Evolutionary conservation across 2,329 filamentous ascomycete species (phyloP).

Genomic region (Rachicladosporium sp.): DNA sequence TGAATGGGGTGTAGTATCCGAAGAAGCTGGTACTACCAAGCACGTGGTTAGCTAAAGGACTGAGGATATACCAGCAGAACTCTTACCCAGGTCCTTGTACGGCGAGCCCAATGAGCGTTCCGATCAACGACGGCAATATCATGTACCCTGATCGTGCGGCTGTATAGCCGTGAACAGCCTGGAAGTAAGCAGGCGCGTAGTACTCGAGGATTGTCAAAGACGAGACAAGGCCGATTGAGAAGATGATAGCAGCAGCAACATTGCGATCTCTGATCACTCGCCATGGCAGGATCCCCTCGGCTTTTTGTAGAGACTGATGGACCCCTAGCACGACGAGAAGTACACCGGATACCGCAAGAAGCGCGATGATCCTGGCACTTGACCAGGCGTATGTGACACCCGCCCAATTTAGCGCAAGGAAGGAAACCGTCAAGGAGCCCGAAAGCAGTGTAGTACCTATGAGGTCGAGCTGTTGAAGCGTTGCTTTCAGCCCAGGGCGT

Average conservation of each 20-base stretch:
- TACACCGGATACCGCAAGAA: constrained; percentile 32
- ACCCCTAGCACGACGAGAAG: constrained; percentile 28
- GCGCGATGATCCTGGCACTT: constrained; percentile 32
- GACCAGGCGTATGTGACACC: constrained; percentile 34
- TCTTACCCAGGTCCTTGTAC: too few relatives aligned
- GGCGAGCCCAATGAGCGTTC: background rate
- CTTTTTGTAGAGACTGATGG: constrained; percentile 20
- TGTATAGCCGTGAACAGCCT: too few relatives aligned
- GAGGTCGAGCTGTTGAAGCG: constrained; percentile 22
- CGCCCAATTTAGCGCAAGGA: constrained; percentile 37
- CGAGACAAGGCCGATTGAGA: constrained; percentile 5
- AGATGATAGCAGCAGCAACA: constrained; percentile 12
- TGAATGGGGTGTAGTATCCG: too few relatives aligned
- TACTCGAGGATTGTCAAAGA: background rate
- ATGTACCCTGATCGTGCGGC: too few relatives aligned
- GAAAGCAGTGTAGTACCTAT: constrained; percentile 25
- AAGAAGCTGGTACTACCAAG: too few relatives aligned
- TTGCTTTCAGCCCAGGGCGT: constrained; percentile 8
- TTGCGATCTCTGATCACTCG: constrained; percentile 22
- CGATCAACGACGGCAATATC: constrained; percentile 5
- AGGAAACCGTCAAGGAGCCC: constrained; percentile 28
- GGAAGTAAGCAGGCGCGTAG: too few relatives aligned
- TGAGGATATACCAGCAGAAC: too few relatives aligned
- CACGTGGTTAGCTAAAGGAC: too few relatives aligned
- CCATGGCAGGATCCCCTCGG: constrained; percentile 22